Percentiles rank a stretch among this genome's conserved stretches.
These are phyloP conservation scores for Podila horticola DNA, from an alignment of 192 early-diverging fungal species.

Conservation along the genomic window DNA sequence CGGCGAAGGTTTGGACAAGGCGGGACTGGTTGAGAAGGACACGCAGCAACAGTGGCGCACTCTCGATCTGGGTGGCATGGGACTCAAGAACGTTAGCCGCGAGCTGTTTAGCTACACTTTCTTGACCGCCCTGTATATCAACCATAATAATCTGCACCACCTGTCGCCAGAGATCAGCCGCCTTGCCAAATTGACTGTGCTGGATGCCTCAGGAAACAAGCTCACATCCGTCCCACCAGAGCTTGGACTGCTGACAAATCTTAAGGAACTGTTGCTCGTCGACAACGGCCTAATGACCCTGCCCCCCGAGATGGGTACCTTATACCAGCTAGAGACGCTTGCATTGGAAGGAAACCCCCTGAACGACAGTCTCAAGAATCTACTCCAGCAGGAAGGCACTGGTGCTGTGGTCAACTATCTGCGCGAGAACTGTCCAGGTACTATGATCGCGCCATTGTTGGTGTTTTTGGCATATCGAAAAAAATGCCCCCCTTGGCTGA, in stretches of 20 bases:
- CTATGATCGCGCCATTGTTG: background rate
- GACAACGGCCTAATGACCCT: conserved; percentile 90
- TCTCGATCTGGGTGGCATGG: conserved; percentile 97
- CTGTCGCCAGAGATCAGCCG: conserved; percentile 77
- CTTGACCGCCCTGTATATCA: conserved; percentile 92
- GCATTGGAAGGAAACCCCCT: conserved; percentile 97
- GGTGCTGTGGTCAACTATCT: conserved; percentile 84
- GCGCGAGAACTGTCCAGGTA: conserved; percentile 88
- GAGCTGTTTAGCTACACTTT: conserved; percentile 86
- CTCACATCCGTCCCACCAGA: conserved; percentile 86
- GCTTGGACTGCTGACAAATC: conserved; percentile 81
- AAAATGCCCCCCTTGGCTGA: too few relatives aligned
- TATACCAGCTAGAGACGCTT: conserved; percentile 90
- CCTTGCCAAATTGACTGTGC: conserved; percentile 71
- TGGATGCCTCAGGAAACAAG: conserved; percentile 93
- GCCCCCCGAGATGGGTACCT: conserved; percentile 88
- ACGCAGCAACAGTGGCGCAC: conserved; percentile 78
- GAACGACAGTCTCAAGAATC: conserved; percentile 77
- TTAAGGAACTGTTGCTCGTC: conserved; percentile 88
- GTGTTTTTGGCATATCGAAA: background rate
- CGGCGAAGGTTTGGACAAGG: conserved; percentile 57
- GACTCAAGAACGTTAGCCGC: conserved; percentile 79
- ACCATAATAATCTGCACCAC: conserved; percentile 91
- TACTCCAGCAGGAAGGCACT: conserved; percentile 91
- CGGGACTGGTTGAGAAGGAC: conserved; percentile 15